phyloP scores from a whole-genome alignment of 345 rosid genomes.

The Raphanus sativus region DNA sequence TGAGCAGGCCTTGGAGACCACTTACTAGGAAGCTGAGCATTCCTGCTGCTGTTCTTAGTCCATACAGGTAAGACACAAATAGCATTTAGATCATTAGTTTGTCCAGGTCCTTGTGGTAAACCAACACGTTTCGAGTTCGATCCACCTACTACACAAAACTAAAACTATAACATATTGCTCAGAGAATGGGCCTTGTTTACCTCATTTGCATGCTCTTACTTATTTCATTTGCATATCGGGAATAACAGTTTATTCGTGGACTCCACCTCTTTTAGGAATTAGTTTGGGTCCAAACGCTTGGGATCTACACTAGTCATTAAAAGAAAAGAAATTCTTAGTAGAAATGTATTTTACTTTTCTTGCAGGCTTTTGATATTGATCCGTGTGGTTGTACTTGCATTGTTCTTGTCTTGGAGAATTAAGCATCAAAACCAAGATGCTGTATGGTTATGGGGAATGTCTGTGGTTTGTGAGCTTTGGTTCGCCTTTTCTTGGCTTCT shows the following conservation, averaged over 20 bases:
- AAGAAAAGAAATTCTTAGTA: neutral
- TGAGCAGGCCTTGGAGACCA: constrained; percentile 95
- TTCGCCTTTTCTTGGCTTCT: constrained; percentile 98
- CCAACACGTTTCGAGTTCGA: no score
- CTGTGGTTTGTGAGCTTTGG: constrained; percentile 96
- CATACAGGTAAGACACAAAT: constrained; percentile 58
- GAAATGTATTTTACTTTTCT: constrained; percentile 1
- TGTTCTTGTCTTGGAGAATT: constrained; percentile 85
- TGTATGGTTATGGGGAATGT: constrained; percentile 97
- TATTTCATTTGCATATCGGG: no score
- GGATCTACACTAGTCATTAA: no score
- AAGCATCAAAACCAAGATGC: constrained; percentile 66
- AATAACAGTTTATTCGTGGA: no score
- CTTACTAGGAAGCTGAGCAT: constrained; percentile 88
- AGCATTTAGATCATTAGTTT: no score
- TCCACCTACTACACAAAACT: no score
- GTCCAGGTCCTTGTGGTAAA: no score
- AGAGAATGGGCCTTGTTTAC: no score
- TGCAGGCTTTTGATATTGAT: constrained; percentile 79
- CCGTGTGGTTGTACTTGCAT: constrained; percentile 67
- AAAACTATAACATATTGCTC: no score
- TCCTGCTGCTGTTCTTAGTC: constrained; percentile 92
- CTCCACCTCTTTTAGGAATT: no score
- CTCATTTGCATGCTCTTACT: no score
- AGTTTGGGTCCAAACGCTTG: no score